Evolutionary conservation across 2,329 filamentous ascomycete species (phyloP), one percentile per base, ranked within the genome.

Genomic region (Akanthomyces muscarius): DNA sequence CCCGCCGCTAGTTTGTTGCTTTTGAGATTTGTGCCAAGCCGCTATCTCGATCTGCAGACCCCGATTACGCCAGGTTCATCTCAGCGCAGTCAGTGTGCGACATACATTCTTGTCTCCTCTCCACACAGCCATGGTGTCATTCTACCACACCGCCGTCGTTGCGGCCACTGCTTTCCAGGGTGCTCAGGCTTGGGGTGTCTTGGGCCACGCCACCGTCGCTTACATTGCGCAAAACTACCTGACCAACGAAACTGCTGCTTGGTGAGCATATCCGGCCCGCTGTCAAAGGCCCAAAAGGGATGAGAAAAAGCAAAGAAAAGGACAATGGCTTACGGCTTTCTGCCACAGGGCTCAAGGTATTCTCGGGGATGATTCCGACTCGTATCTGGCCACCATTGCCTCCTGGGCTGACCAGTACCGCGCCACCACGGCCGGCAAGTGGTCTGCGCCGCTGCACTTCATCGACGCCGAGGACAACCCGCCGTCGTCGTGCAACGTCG

Each of bases 191-290:
- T 80, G 77, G 77, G 77, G 77, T 14, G 70, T 71, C 8, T 74
- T 79, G 64, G 82, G 82, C 65, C 82, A 85, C 68, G 78, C 80
- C 65, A 80, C 82, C 0, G 75, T 84, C n/a, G 82, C 82, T 23
- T 82, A 83, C 69, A 70, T 85, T 50, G 82, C 82, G 1, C 76
- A 75, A 57, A 76, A 81, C 70, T 82, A 81, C 67, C 76, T 84
- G 10, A 65, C 73, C 16, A 60, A 76, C 0, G 71, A 73, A 13
- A 81, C 81, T 0, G 66, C 67, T 18, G 64, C 64, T 53, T 70
- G 68, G 68, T 51, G 48, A 63, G 60, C 38, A 14, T 16, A 4
- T 41, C 4, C 38, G 5, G 10, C 38, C 38, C 38, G 38, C 16
- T 51, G 16, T 36, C 30, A 33, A 25, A 11, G 25, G 16, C 28